phyloP scores from a whole-genome alignment of 345 rosid genomes.

The Nasturtium officinale region DNA sequence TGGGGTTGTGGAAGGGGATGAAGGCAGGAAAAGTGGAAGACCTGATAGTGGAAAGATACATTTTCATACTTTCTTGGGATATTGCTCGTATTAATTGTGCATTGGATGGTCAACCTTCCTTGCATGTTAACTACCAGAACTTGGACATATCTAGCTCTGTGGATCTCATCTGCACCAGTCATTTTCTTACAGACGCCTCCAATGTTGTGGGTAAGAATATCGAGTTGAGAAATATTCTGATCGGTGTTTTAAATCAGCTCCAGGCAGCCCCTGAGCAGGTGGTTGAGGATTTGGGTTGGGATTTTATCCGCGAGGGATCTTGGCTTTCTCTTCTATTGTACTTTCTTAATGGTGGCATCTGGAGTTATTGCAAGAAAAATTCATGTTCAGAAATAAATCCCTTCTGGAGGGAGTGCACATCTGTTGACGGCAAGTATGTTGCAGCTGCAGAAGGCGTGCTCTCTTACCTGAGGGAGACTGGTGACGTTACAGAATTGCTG shows the following conservation, averaged over 20 bases:
- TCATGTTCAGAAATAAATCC: slow-evolving; percentile 52
- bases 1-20: slow-evolving; percentile 81
- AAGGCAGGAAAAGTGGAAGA: slow-evolving; percentile 72
- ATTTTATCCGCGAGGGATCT: slow-evolving; percentile 72
- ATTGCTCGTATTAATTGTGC: slow-evolving; percentile 49
- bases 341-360: slow-evolving; percentile 63
- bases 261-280: slow-evolving; percentile 48
- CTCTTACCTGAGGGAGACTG: slow-evolving; percentile 58
- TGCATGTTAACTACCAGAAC: slow-evolving; percentile 47
- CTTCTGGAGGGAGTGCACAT: slow-evolving; percentile 53
- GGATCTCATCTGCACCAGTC: slow-evolving; percentile 61
- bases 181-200: slow-evolving; percentile 51
- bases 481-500: slow-evolving; percentile 53
- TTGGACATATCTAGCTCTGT: slow-evolving; percentile 53
- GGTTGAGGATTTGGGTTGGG: slow-evolving; percentile 74
- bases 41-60: slow-evolving; percentile 84
- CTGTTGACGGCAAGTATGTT: slow-evolving; percentile 51
- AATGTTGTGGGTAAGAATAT: slow-evolving; percentile 49
- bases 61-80: slow-evolving; percentile 85
- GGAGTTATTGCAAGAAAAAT: slow-evolving; percentile 53
- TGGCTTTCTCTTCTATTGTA: slow-evolving; percentile 79
- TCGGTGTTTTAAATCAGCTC: slow-evolving; percentile 55
- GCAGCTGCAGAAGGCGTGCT: slow-evolving; percentile 60
- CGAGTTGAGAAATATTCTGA: slow-evolving; percentile 50
- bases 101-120: slow-evolving; percentile 47